Percentiles rank a stretch among this genome's conserved stretches.
These are phyloP conservation scores for Hyaloperonospora arabidopsidis DNA, from an alignment of 352 stramenopile species.

Conservation along the genomic window DNA sequence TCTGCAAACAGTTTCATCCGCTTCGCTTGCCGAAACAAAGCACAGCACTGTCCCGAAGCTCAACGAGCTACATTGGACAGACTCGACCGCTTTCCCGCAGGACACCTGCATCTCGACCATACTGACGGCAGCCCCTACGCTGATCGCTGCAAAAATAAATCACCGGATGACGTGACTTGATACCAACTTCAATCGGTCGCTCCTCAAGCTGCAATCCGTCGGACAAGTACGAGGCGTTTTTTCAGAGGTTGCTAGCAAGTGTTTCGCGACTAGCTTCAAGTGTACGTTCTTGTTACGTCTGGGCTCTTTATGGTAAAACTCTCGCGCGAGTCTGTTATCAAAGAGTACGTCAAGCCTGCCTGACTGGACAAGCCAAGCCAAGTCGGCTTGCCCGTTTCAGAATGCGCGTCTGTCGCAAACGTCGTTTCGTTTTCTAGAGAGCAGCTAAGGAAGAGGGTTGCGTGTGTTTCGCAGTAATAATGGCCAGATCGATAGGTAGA, in stretches of 20 bases:
- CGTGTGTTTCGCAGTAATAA: no score
- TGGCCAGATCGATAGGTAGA: no score
- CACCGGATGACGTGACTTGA: conserved; percentile 14
- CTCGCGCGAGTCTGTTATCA: background rate
- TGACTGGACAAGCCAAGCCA: no score
- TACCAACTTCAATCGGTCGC: background rate
- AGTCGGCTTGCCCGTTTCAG: no score
- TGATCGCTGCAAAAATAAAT: conserved; percentile 24
- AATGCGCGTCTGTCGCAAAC: background rate
- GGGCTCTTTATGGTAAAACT: conserved; percentile 1
- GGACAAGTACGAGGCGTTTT: conserved; percentile 7
- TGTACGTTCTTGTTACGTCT: conserved; percentile 10
- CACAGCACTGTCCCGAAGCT: conserved; percentile 38
- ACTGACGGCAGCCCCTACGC: conserved; percentile 2
- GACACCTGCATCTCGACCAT: conserved; percentile 23
- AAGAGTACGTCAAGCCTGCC: no score
- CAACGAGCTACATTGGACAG: conserved; percentile 43
- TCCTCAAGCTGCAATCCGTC: background rate
- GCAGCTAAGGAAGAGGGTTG: background rate
- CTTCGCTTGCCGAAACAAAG: conserved; percentile 44
- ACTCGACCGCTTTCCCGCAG: conserved; percentile 46
- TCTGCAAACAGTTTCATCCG: conserved; percentile 46
- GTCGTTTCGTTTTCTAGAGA: background rate
- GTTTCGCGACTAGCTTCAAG: conserved; percentile 6
- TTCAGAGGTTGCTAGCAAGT: conserved; percentile 8